Conservation (phyloP, 176 grass and related monocot genomes). For the Calamus simplicifolius region DNA sequence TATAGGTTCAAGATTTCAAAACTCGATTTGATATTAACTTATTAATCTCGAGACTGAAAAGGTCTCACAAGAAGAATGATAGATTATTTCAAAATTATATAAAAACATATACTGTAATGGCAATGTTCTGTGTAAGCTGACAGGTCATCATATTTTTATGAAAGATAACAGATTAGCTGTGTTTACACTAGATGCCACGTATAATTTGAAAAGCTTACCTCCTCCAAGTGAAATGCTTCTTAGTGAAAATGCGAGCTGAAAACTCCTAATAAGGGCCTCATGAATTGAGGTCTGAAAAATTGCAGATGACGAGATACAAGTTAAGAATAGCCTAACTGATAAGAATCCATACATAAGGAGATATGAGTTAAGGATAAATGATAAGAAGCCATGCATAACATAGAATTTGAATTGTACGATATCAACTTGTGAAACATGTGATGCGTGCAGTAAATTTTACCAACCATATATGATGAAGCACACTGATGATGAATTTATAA, state of each 20-base stretch:
- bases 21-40: too few relatives aligned
- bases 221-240: slow-evolving; percentile 62
- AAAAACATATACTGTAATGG: neutral
- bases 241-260: slow-evolving; percentile 90
- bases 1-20: too few relatives aligned
- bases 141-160: too few relatives aligned
- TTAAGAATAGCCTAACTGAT: neutral
- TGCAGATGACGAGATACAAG: neutral
- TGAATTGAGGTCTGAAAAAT: slow-evolving; percentile 62
- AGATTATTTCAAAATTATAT: neutral
- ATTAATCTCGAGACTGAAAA: too few relatives aligned
- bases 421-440: too few relatives aligned
- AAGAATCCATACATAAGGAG: neutral
- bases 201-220: slow-evolving; percentile 31
- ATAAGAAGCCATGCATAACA: neutral
- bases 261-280: slow-evolving; percentile 83
- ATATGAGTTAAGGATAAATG: neutral
- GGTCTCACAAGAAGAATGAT: too few relatives aligned
- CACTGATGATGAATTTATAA: too few relatives aligned
- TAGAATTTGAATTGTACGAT: too few relatives aligned
- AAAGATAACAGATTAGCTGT: too few relatives aligned
- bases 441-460: too few relatives aligned
- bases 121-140: neutral
- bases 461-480: too few relatives aligned
- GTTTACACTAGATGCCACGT: neutral